Conservation (phyloP, 192 early-diverging fungal genomes). For the Lunasporangiospora selenospora region DNA sequence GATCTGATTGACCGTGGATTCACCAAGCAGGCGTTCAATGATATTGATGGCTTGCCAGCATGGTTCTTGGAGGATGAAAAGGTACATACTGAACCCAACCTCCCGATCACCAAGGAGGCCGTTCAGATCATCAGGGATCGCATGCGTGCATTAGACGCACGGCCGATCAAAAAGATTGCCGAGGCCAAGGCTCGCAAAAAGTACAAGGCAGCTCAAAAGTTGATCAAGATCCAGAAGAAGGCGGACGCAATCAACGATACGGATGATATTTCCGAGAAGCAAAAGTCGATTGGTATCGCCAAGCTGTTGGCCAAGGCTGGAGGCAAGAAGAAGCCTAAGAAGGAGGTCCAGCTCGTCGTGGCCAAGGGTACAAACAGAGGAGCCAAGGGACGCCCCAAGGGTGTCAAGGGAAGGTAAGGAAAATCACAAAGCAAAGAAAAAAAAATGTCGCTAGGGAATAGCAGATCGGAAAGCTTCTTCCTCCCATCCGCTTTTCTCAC, state of each 20-base stretch:
- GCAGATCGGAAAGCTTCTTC: too few species aligned
- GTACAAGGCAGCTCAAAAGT: slow-evolving; percentile 66
- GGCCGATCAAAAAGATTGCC: slow-evolving; percentile 99
- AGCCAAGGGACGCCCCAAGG: slow-evolving; percentile 91
- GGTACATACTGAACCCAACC: slow-evolving; percentile 84
- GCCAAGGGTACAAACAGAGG: slow-evolving; percentile 84
- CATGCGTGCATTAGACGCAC: slow-evolving; percentile 89
- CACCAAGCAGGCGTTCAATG: slow-evolving; percentile 88
- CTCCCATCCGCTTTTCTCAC: slow-evolving; percentile 1
- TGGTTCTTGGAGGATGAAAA: slow-evolving; percentile 97
- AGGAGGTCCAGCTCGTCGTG: slow-evolving; percentile 89
- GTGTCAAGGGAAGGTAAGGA: slow-evolving; percentile 93
- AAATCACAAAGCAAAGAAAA: too few species aligned
- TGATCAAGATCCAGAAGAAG: slow-evolving; percentile 89
- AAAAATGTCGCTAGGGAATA: too few species aligned
- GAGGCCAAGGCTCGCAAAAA: slow-evolving; percentile 99
- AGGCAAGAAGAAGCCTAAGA: slow-evolving; percentile 76
- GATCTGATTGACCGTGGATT: slow-evolving; percentile 93
- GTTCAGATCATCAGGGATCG: slow-evolving; percentile 83
- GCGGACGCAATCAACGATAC: slow-evolving; percentile 84
- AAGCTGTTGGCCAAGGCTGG: slow-evolving; percentile 84
- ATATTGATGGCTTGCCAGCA: slow-evolving; percentile 82
- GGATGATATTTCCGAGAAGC: slow-evolving; percentile 88
- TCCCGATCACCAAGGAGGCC: slow-evolving; percentile 98
- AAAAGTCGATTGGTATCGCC: slow-evolving; percentile 82